Evolutionary conservation across 139 green algal genomes (phyloP), one percentile per base, ranked within the genome.

Genomic region (Dunaliella primolecta): DNA sequence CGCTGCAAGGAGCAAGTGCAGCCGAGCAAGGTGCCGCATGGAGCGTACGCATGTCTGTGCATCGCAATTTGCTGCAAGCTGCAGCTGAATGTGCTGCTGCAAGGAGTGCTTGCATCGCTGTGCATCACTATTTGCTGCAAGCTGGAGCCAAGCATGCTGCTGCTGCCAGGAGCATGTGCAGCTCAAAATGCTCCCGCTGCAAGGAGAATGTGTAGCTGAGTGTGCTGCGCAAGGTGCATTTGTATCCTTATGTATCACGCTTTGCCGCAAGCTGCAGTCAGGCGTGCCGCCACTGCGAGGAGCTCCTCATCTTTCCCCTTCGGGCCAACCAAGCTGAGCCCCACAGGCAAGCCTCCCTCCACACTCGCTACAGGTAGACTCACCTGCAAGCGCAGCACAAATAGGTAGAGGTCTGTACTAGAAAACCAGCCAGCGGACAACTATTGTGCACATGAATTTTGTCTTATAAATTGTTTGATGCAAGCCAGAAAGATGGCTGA

Each of bases 321-420:
- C 0, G 94, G 92, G n/a, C 93, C 95, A 3, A 98, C 88, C 0
- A 98, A 70, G 38, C 95, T 90, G 34, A 98, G 80, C 1, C 95
- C 94, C 21, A 98, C 91, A 2, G 95, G 95, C 77, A 90, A 86
- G 1, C 93, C 93, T 1, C 24, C 83, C n/a, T 95, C 91, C 32
- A 93, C 91, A 1, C 38, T 31, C 1, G 88, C 88, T 0, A 97
- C 72, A 1, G 94, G 94, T 25, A 98, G 31, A 37, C 75, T 93
- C 7, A 97, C 15, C 46, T 64, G 46, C 46, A 64, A 64, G 7
- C 15, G 7, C 46, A 64, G 7, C 7, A 64, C 46, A 64, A 64
- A 64, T 15, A 64, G 46, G 46, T 64, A 25, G 46, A 64, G 7
- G 46, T 64, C 46, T 64, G 7, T 64, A 15, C 46, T 64, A 64